Conservation (phyloP, 495 filamentous ascomycete species). For the Neurospora sp. region DNA sequence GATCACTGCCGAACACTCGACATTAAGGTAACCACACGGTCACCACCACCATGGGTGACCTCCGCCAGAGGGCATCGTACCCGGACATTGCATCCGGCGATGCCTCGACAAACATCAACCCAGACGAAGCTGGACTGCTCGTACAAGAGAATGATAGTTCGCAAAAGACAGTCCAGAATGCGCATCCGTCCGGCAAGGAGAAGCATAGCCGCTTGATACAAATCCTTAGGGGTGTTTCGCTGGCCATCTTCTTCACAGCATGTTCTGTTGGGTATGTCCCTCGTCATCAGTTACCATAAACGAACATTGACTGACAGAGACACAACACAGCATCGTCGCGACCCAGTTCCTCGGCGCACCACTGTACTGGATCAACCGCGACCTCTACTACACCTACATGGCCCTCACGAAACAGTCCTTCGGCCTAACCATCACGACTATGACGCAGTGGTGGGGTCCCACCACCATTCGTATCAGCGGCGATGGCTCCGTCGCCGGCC, state of each 20-base stretch:
- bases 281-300: not conserved
- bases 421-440: conserved; percentile 58
- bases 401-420: conserved; percentile 67
- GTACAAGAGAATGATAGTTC: not conserved
- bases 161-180: not conserved
- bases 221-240: conserved; percentile 49
- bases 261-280: conserved; percentile 36
- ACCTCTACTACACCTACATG: conserved; percentile 69
- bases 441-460: conserved; percentile 76
- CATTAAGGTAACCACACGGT: not conserved
- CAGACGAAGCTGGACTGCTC: not conserved
- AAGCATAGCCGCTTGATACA: conserved; percentile 61
- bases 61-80: not conserved
- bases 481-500: conserved; percentile 58
- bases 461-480: conserved; percentile 67
- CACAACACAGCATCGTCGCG: conserved; percentile 40
- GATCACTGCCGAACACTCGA: not conserved
- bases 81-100: not conserved
- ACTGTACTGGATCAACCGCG: conserved; percentile 57
- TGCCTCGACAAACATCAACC: not conserved
- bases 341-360: conserved; percentile 60
- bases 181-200: conserved; percentile 52
- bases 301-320: not conserved
- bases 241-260: conserved; percentile 54
- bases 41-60: not conserved